phyloP scores from a whole-genome alignment of 176 grass and related monocot species.

The Miscanthus lutarioriparius region DNA sequence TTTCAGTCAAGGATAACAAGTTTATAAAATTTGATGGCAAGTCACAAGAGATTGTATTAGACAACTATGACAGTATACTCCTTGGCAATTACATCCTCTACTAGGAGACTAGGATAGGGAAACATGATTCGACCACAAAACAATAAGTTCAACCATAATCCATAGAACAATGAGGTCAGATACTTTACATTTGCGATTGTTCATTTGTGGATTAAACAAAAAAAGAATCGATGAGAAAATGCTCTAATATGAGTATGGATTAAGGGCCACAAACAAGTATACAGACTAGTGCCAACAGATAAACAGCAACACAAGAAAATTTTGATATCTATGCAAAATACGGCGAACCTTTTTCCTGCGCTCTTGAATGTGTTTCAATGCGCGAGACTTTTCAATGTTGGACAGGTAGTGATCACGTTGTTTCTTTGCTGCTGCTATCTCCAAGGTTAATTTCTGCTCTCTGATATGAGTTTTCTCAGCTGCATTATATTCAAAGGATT shows the following conservation, averaged over 20 bases:
- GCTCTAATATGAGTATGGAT: neutral
- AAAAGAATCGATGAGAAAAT: neutral
- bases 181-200: neutral
- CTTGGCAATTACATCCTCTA: neutral
- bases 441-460: conserved; percentile 86
- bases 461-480: conserved; percentile 69
- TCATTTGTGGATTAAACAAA: neutral
- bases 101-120: too few species aligned
- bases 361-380: conserved; percentile 68
- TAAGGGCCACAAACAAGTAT: neutral
- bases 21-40: neutral
- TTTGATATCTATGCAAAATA: neutral
- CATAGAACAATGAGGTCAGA: neutral
- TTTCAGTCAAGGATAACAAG: conserved; percentile 29
- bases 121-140: neutral
- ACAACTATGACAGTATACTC: neutral
- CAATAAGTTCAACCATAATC: neutral
- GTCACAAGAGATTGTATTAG: neutral
- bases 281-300: neutral
- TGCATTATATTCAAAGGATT: conserved; percentile 44
- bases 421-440: conserved; percentile 93
- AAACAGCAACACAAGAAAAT: conserved; percentile 1
- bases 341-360: conserved; percentile 68
- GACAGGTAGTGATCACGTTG: conserved; percentile 86
- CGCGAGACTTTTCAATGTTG: conserved; percentile 65